Conservation (phyloP, 2,329 filamentous ascomycete genomes). For the Monosporascus sp. region DNA sequence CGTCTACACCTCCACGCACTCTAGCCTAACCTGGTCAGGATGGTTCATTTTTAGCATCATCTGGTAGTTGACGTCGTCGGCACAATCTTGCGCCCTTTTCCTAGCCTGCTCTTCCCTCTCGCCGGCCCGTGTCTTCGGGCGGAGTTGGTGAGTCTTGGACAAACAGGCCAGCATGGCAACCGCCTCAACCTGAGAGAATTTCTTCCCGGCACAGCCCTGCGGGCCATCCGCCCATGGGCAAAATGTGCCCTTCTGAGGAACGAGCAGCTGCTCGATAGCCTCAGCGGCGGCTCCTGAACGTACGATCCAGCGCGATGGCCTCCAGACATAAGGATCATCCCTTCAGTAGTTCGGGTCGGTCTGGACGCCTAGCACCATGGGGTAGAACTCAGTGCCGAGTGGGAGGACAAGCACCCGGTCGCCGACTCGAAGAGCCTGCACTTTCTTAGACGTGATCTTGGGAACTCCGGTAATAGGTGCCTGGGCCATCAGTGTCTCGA, state of each 20-base stretch:
- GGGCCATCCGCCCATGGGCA: slow-evolving; percentile 17
- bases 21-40: slow-evolving; percentile 11
- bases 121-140: slow-evolving; percentile 1
- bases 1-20: slow-evolving; percentile 5
- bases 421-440: slow-evolving; percentile 1
- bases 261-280: slow-evolving; percentile 3
- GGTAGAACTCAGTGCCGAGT: neutral
- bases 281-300: neutral
- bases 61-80: slow-evolving; percentile 14
- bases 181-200: slow-evolving; percentile 16
- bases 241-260: slow-evolving; percentile 8
- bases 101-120: slow-evolving; percentile 8
- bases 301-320: slow-evolving; percentile 10
- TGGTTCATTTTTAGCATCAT: slow-evolving; percentile 15
- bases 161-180: slow-evolving; percentile 15
- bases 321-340: slow-evolving; percentile 1
- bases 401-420: slow-evolving; percentile 2
- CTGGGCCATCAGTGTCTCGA: slow-evolving; percentile 2
- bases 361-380: slow-evolving; percentile 7
- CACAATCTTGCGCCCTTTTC: slow-evolving; percentile 6
- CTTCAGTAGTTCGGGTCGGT: slow-evolving; percentile 10
- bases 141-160: slow-evolving; percentile 7
- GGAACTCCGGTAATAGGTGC: slow-evolving; percentile 1
- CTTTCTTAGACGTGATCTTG: neutral
- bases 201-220: slow-evolving; percentile 15